Evolutionary conservation across 257 asterid species (phyloP).

Genomic region (Osmanthus fragrans): DNA sequence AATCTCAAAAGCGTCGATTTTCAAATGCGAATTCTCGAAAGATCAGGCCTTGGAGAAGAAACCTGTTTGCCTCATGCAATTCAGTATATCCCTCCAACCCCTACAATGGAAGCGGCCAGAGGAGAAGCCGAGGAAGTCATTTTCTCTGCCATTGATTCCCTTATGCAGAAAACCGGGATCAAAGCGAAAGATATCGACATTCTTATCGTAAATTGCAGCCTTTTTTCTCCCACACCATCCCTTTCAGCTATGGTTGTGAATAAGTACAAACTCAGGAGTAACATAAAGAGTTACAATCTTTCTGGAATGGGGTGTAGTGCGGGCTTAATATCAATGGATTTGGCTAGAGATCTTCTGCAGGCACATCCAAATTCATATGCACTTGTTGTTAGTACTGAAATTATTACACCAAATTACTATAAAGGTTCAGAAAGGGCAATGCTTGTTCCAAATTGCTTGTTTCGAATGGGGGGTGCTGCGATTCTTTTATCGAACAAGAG

Average conservation of each 20-base stretch:
- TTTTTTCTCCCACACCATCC: conserved; percentile 62
- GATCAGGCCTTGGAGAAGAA: conserved; percentile 71
- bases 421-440: conserved; percentile 49
- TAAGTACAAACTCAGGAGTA: conserved; percentile 52
- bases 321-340: conserved; percentile 48
- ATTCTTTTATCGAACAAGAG: conserved; percentile 50
- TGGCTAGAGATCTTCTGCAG: conserved; percentile 55
- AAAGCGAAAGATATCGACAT: conserved; percentile 53
- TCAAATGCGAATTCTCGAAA: conserved; percentile 58
- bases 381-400: conserved; percentile 52
- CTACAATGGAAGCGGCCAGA: conserved; percentile 49
- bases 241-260: conserved; percentile 62
- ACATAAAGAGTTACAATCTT: conserved; percentile 46
- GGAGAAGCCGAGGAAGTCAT: conserved; percentile 51
- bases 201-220: conserved; percentile 52
- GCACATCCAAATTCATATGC: conserved; percentile 50
- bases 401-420: conserved; percentile 49
- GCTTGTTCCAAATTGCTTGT: conserved; percentile 62
- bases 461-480: conserved; percentile 62
- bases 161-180: conserved; percentile 35
- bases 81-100: conserved; percentile 57
- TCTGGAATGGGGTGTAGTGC: conserved; percentile 77
- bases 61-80: conserved; percentile 54
- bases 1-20: conserved; percentile 56
- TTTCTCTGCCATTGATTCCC: conserved; percentile 43